Evolutionary conservation across 345 rosid genomes (phyloP), one percentile per base, ranked within the genome.

Genomic region (Citrus trifoliata): DNA sequence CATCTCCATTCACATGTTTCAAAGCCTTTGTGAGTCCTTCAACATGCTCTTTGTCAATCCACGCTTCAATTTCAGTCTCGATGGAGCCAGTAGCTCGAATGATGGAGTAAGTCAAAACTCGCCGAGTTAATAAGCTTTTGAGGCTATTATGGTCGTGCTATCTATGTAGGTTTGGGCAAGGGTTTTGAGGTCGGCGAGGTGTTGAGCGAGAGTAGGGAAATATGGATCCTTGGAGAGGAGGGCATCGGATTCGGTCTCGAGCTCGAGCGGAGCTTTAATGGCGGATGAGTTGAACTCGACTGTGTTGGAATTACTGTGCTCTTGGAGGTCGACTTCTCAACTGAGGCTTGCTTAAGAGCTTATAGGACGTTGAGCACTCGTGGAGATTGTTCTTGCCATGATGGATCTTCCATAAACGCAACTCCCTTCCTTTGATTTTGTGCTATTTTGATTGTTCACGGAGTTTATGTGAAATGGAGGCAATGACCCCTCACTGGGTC

Each of bases 21-120:
- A 92, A 81, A 7, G 67, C 78, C 18, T 76, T 40, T 2, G 77
- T 71, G 25, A 92, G 79, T 46, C 70, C 86, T 60, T 89, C 91
- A 33, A 90, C 28, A 40, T 84, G 87, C 75, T 88, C 97, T 4
- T 93, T 86, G 62, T 92, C 94, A 60, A 92, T 90, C 97, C 90
- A 90, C 3, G 90, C 89, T 67, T 92, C 94, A 71, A 92, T 88
- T 81, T 92, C 92, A 2, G 73, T 75, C 88, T 80, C 90, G 73
- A 90, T 88, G 21, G 90, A 89, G 21, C 86, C 90, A 4, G 92
- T 90, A 19, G 90, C 90, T 61, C 87, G 89, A 83, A 94, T 85
- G 48, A 92, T 87, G 40, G 89, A 88, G 73, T 88, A 79, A 60
- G 90, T 77, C 70, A 89, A 87, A 72, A 85, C 82, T 4, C 88